Conservation (phyloP, 108 stramenopile species). For the Bacterosira constricta region DNA sequence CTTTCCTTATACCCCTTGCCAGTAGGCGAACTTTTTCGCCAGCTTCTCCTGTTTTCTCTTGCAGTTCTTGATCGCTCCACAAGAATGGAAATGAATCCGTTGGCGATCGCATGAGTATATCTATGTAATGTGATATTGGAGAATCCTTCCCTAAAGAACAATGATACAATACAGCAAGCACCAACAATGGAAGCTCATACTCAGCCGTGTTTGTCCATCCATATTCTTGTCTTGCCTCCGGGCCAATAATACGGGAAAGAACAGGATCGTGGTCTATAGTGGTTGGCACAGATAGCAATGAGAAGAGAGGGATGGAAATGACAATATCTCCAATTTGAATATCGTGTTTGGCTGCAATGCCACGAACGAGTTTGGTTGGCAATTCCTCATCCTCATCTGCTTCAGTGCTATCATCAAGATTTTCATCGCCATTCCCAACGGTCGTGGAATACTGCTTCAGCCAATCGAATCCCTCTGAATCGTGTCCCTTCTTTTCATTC, state of each 20-base stretch:
- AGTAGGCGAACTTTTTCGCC: constrained; percentile 54
- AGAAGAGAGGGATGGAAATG: constrained; percentile 69
- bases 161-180: constrained; percentile 80
- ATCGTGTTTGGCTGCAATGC: constrained; percentile 68
- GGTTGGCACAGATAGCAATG: constrained; percentile 69
- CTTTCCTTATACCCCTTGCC: constrained; percentile 61
- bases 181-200: constrained; percentile 71
- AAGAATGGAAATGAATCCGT: constrained; percentile 70
- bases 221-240: constrained; percentile 51
- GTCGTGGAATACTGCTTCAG: constrained; percentile 17
- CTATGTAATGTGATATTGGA: constrained; percentile 62
- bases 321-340: constrained; percentile 68
- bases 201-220: constrained; percentile 64
- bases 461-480: constrained; percentile 45
- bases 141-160: constrained; percentile 51
- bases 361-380: constrained; percentile 62
- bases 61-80: constrained; percentile 55
- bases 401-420: constrained; percentile 5
- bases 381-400: neutral
- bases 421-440: constrained; percentile 9
- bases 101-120: constrained; percentile 49
- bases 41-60: constrained; percentile 20
- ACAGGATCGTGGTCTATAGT: constrained; percentile 82
- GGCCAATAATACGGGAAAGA: constrained; percentile 61
- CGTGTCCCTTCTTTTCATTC: constrained; percentile 35